Percentiles rank a stretch among this genome's conserved stretches.
Evolutionary conservation across 106 monocot species (phyloP).

Genomic region (Phalaenopsis equestris): DNA sequence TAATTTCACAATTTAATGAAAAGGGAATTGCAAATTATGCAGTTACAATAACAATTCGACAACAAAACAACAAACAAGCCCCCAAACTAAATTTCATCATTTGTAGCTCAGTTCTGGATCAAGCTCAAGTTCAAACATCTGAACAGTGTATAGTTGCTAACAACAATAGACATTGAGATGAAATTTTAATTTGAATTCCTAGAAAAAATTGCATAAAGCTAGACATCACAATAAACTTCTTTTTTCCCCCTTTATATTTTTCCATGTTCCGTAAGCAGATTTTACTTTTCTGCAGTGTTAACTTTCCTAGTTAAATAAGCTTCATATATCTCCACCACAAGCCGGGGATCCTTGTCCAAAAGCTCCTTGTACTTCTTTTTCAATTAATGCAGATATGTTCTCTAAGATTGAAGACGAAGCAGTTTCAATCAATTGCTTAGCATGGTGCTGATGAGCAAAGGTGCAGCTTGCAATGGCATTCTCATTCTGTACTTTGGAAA

Average conservation of each 20-base stretch:
- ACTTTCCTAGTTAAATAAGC: slow-evolving; percentile 16
- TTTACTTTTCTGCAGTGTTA: slow-evolving; percentile 14
- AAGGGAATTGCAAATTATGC: too few species aligned
- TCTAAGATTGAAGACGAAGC: slow-evolving; percentile 61
- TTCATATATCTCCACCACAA: slow-evolving; percentile 30
- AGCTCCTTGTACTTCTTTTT: slow-evolving; percentile 70
- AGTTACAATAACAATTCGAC: too few species aligned
- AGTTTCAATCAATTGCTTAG: slow-evolving; percentile 57
- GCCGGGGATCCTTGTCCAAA: slow-evolving; percentile 72
- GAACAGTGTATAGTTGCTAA: too few species aligned
- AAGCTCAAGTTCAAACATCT: too few species aligned
- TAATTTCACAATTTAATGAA: too few species aligned
- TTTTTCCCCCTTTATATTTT: background rate
- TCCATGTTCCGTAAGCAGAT: background rate
- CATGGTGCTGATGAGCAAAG: slow-evolving; percentile 71
- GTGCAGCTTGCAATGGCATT: slow-evolving; percentile 61
- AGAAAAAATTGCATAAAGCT: too few species aligned
- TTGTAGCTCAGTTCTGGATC: too few species aligned
- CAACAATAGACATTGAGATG: too few species aligned
- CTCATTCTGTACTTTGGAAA: slow-evolving; percentile 72
- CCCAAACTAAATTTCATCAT: too few species aligned
- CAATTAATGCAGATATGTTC: slow-evolving; percentile 56
- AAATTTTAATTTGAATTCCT: too few species aligned
- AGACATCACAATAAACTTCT: background rate
- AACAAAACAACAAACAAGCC: too few species aligned